Evolutionary conservation across 495 filamentous ascomycete genomes (phyloP).

Genomic region (Xylaria castorea): DNA sequence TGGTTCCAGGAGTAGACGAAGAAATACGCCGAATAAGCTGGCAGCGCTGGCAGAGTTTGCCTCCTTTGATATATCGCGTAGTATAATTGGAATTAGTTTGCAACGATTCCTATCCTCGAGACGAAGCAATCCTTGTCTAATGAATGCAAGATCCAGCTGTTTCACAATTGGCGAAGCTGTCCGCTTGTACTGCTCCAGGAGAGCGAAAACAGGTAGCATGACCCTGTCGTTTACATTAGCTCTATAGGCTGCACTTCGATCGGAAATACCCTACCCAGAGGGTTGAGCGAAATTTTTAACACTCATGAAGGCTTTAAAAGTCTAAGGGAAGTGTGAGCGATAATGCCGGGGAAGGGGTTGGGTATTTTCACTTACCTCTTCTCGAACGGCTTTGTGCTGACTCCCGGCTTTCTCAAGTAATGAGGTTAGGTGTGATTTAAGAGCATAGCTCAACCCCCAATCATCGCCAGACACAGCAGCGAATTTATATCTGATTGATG

Average conservation of each 20-base stretch:
- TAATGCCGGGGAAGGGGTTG: neutral
- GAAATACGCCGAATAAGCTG: slow-evolving; percentile 81
- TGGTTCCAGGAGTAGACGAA: slow-evolving; percentile 75
- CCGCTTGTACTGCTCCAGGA: slow-evolving; percentile 91
- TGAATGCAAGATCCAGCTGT: slow-evolving; percentile 87
- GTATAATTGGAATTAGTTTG: slow-evolving; percentile 71
- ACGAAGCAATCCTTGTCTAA: slow-evolving; percentile 83
- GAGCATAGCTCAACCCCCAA: slow-evolving; percentile 73
- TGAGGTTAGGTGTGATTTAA: slow-evolving; percentile 80
- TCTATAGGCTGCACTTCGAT: slow-evolving; percentile 19
- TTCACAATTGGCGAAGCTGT: slow-evolving; percentile 72
- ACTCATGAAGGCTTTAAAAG: slow-evolving; percentile 42
- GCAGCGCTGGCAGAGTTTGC: slow-evolving; percentile 68
- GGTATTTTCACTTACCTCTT: slow-evolving; percentile 32
- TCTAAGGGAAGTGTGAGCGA: slow-evolving; percentile 32
- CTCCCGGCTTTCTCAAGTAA: slow-evolving; percentile 85
- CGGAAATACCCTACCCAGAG: slow-evolving; percentile 42
- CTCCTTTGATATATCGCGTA: slow-evolving; percentile 75
- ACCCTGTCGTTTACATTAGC: slow-evolving; percentile 56
- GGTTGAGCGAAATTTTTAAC: slow-evolving; percentile 54
- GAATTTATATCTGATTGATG: slow-evolving; percentile 89
- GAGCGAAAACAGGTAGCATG: slow-evolving; percentile 78
- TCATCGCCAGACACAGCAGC: slow-evolving; percentile 82
- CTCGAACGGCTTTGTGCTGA: slow-evolving; percentile 76
- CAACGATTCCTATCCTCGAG: slow-evolving; percentile 57